These are phyloP conservation scores for Wallacemonas sp. DNA, from an alignment of 208 protist genomes.

Conservation along the genomic window DNA sequence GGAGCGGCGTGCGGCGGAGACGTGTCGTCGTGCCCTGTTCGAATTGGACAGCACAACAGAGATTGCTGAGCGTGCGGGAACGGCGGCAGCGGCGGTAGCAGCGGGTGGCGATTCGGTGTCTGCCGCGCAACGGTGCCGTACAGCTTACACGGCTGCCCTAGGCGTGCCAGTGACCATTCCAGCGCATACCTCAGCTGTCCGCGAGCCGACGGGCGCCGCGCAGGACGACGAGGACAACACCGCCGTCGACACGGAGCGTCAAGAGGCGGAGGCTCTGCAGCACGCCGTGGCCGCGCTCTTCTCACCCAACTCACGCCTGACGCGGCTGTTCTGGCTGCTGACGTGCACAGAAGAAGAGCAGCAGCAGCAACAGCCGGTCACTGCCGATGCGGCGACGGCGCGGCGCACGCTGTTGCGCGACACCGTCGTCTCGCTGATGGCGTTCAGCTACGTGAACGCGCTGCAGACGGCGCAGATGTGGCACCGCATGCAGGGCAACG, in stretches of 20 bases:
- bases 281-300: slow-evolving; percentile 15
- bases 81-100: not conserved
- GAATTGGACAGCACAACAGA: not conserved
- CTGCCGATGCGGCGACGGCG: too few species aligned
- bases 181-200: not conserved
- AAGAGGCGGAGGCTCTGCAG: slow-evolving; percentile 3
- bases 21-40: slow-evolving; percentile 7
- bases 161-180: slow-evolving; percentile 12
- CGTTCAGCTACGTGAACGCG: slow-evolving; percentile 18
- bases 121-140: not conserved
- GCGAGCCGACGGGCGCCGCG: not conserved
- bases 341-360: too few species aligned
- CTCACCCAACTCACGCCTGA: slow-evolving; percentile 1
- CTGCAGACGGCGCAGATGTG: slow-evolving; percentile 16
- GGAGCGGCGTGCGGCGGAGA: slow-evolving; percentile 1
- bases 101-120: too few species aligned
- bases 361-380: too few species aligned
- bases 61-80: not conserved
- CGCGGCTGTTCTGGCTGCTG: slow-evolving; percentile 2
- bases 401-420: not conserved
- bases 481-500: not conserved
- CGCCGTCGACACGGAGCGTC: not conserved
- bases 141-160: not conserved
- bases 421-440: slow-evolving; percentile 7
- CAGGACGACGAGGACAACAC: not conserved